A percentile compares a stretch with the other conserved stretches of the same genome.
These are phyloP conservation scores for Bacterosira constricta DNA, from an alignment of 108 stramenopile genomes.

Conservation along the genomic window DNA sequence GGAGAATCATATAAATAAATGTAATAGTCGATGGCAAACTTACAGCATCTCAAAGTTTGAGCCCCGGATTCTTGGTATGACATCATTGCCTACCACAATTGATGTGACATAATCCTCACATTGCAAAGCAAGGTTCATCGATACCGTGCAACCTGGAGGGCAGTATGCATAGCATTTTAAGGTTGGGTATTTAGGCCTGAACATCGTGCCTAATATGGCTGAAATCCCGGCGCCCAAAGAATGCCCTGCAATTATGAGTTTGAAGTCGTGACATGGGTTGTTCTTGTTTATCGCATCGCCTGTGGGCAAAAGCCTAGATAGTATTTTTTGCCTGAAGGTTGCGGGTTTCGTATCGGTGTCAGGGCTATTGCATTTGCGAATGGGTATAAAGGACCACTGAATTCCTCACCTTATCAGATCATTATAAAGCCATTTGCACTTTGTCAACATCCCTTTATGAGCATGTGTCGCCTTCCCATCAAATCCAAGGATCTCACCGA, in stretches of 20 bases:
- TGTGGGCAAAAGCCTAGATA: not conserved
- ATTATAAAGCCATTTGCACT: constrained; percentile 39
- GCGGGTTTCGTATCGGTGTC: no score
- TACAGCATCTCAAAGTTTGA: constrained; percentile 18
- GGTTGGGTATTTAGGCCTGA: constrained; percentile 2
- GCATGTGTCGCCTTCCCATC: not conserved
- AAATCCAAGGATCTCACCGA: constrained; percentile 21
- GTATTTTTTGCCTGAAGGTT: no score
- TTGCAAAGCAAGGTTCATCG: constrained; percentile 19
- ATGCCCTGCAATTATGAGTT: not conserved
- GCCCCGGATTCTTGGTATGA: constrained; percentile 14
- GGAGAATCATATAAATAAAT: not conserved
- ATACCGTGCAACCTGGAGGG: constrained; percentile 33
- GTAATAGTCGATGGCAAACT: not conserved
- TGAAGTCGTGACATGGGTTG: not conserved
- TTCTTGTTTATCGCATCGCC: not conserved
- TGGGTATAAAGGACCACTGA: not conserved
- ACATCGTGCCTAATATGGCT: not conserved
- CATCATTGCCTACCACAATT: constrained; percentile 27
- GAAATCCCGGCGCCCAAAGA: not conserved
- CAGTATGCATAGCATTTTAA: constrained; percentile 29
- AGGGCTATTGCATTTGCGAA: no score
- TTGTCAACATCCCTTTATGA: constrained; percentile 26
- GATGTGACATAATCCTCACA: constrained; percentile 31
- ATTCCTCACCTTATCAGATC: constrained; percentile 11